phyloP scores from a whole-genome alignment of 805 yeast genomes.

The Komagataella kurtzmanii region DNA sequence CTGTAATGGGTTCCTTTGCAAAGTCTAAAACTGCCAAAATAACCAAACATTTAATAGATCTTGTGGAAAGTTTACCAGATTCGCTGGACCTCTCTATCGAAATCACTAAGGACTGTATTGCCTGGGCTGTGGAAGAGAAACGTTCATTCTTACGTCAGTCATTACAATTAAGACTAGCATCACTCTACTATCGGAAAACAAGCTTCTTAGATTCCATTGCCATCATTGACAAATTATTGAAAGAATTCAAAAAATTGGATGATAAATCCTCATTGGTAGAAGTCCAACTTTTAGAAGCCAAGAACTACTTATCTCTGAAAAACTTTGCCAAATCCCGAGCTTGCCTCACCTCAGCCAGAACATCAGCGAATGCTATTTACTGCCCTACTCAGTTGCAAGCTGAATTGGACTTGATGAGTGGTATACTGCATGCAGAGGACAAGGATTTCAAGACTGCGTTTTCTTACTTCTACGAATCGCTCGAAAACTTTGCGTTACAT shows the following conservation, averaged over 20 bases:
- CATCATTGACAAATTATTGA: slow-evolving; percentile 57
- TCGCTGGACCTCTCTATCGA: slow-evolving; percentile 58
- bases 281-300: slow-evolving; percentile 83
- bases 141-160: slow-evolving; percentile 84
- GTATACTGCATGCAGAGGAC: slow-evolving; percentile 92
- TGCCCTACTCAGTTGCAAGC: slow-evolving; percentile 93
- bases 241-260: slow-evolving; percentile 85
- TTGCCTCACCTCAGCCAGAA: slow-evolving; percentile 86
- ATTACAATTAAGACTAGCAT: slow-evolving; percentile 71
- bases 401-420: slow-evolving; percentile 88
- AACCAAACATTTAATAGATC: slow-evolving; percentile 68
- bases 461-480: slow-evolving; percentile 89
- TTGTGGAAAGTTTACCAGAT: slow-evolving; percentile 47
- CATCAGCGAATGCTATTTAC: slow-evolving; percentile 94
- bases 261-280: slow-evolving; percentile 93
- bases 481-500: slow-evolving; percentile 67
- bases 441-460: slow-evolving; percentile 93
- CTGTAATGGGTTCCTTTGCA: slow-evolving; percentile 60
- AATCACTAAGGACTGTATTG: slow-evolving; percentile 67
- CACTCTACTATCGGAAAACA: slow-evolving; percentile 52
- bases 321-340: slow-evolving; percentile 88
- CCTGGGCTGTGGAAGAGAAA: slow-evolving; percentile 76
- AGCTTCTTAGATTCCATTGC: slow-evolving; percentile 57
- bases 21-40: slow-evolving; percentile 93
- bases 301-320: slow-evolving; percentile 82